Base-by-base conservation (phyloP, 1,139 yeast genomes). In the Candida tetrigidarum region DNA sequence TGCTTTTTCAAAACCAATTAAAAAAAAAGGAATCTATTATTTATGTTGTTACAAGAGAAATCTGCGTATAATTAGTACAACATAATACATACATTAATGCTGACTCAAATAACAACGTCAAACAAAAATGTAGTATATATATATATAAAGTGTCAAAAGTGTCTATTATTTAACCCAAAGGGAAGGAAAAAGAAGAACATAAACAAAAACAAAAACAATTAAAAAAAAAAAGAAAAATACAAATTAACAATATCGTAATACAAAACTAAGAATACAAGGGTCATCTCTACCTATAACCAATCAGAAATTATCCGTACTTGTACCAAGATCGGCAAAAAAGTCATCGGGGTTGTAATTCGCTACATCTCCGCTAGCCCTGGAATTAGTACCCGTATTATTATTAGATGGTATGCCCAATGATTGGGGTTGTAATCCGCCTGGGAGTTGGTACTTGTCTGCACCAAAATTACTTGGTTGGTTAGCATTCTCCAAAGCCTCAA, bases 401-500 rank as follows among this genome's bases (percentile, higher is more conserved):
- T 32, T 14, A 5, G 30, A 22, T 32, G 37, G 4, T 19, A 19
- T n/a, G 12, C 12, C 22, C 23, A 19, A 19, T 15, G 32, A n/a
- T 33, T 37, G 28, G 5, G 22, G 12, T 19, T 27, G 30, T 15
- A 34, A 14, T 12, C 20, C 37, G 12, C 28, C 28, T 22, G 27
- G 28, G 6, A 34, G 12, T 23, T 34, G 27, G 14, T 22, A 22
- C 8, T 15, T 23, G 18, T 18, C 27, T 4, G 15, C 14, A 3
- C 28, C 34, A 23, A 23, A 36, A 15, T 26, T 27, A 15, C 20
- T 23, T 8, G 25, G 16, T 16, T 37, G 16, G 20, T 29, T 37
- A n/a, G 28, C 32, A 27, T 29, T 41, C 25, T 50, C 53, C 34
- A 48, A 49, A 14, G 20, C 15, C 18, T 43, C 48, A 33, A 51